These are phyloP conservation scores for Rhodotorula glutinis DNA, from an alignment of 1,284 basidiomycete genomes.

Conservation along the genomic window DNA sequence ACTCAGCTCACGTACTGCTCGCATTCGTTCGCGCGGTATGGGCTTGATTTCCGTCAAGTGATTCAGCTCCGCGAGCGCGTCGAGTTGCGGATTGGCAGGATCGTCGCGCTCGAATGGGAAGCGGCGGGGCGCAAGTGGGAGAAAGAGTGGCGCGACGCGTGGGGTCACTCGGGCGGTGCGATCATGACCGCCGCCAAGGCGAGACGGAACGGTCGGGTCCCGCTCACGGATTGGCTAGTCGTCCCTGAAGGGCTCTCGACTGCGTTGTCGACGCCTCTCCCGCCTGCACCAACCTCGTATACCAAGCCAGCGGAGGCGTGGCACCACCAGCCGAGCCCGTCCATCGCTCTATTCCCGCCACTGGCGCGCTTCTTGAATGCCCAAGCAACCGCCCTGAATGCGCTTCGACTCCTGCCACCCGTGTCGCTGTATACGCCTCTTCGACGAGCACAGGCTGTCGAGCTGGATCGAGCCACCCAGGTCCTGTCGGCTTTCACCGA, in stretches of 20 bases:
- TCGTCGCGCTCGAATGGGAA: constrained; percentile 52
- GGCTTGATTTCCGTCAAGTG: constrained; percentile 64
- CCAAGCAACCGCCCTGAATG: constrained; percentile 70
- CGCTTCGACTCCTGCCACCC: constrained; percentile 75
- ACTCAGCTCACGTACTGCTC: constrained; percentile 91
- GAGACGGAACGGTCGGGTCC: constrained; percentile 41
- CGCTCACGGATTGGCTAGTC: constrained; percentile 50
- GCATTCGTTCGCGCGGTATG: constrained; percentile 85
- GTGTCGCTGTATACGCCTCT: constrained; percentile 51
- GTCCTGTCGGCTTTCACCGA: constrained; percentile 40
- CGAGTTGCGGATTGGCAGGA: constrained; percentile 61
- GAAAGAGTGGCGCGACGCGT: constrained; percentile 38
- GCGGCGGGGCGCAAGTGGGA: constrained; percentile 34
- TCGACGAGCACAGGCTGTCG: constrained; percentile 19
- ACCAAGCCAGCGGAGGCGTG: neutral
- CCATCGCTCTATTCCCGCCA: constrained; percentile 70
- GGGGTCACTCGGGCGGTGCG: constrained; percentile 42
- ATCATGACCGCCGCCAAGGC: constrained; percentile 51
- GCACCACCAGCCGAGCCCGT: constrained; percentile 57
- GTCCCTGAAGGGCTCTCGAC: constrained; percentile 44
- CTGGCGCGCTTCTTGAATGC: constrained; percentile 73
- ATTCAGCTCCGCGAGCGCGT: constrained; percentile 55
- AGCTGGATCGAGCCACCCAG: constrained; percentile 35
- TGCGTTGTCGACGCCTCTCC: constrained; percentile 36
- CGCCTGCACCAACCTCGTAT: constrained; percentile 2